phyloP scores from a whole-genome alignment of 2,329 filamentous ascomycete species.

The Penicillium sp. region DNA sequence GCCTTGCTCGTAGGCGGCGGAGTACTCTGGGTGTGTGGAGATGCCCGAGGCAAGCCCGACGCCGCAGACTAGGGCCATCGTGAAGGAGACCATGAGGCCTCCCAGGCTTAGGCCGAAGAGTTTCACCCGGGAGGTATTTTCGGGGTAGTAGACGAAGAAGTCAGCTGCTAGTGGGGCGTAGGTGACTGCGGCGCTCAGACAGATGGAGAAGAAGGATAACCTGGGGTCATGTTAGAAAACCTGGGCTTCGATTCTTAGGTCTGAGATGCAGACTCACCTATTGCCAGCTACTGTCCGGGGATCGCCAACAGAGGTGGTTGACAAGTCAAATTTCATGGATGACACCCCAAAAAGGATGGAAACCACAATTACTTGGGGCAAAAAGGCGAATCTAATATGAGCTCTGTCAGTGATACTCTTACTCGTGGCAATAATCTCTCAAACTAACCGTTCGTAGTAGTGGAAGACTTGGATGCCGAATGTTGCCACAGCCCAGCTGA shows the following conservation, averaged over 20 bases:
- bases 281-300: conserved; percentile 53
- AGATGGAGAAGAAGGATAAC: conserved; percentile 70
- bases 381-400: conserved; percentile 56
- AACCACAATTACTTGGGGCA: conserved; percentile 62
- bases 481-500: conserved; percentile 64
- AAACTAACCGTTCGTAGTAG: conserved; percentile 60
- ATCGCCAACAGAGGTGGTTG: conserved; percentile 53
- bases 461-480: conserved; percentile 70
- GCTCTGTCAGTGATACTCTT: neutral
- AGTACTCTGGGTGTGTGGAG: conserved; percentile 53
- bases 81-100: conserved; percentile 59
- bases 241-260: too few relatives aligned
- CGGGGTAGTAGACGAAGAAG: conserved; percentile 67
- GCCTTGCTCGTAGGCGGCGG: conserved; percentile 56
- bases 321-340: conserved; percentile 59
- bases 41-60: conserved; percentile 63
- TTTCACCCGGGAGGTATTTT: conserved; percentile 51
- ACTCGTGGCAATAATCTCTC: neutral
- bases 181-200: conserved; percentile 63
- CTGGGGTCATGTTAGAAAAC: conserved; percentile 19
- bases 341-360: conserved; percentile 63
- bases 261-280: conserved; percentile 24
- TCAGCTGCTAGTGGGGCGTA: conserved; percentile 65
- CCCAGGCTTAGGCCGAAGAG: conserved; percentile 59
- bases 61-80: conserved; percentile 61